Percentiles rank a stretch among this genome's conserved stretches.
Evolutionary conservation across 1,284 basidiomycete genomes (phyloP).

Genomic region (Boletus semigastroideus): DNA sequence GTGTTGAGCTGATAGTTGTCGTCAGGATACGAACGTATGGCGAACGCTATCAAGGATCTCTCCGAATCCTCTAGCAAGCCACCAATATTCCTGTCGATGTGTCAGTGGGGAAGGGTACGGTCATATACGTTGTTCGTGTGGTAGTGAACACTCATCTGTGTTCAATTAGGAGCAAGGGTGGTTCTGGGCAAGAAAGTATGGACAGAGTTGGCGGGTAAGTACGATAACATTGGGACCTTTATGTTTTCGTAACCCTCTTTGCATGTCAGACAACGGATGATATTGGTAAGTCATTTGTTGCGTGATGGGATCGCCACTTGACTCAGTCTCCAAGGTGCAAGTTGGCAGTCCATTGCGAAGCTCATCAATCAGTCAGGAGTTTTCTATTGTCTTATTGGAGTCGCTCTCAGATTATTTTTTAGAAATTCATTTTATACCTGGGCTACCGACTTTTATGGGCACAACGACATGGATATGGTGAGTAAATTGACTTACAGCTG

Average conservation of each 20-base stretch:
- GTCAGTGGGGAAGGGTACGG: constrained; percentile 58
- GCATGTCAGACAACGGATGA: constrained; percentile 50
- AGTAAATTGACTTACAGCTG: constrained; percentile 10
- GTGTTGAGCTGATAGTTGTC: background rate
- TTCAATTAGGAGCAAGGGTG: constrained; percentile 52
- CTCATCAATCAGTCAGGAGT: constrained; percentile 39
- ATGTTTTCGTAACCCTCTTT: background rate
- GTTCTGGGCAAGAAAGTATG: constrained; percentile 52
- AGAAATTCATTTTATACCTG: constrained; percentile 46
- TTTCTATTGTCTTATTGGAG: background rate
- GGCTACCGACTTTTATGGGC: constrained; percentile 46
- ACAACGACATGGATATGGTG: constrained; percentile 49
- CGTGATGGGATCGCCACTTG: background rate
- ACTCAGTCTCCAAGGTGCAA: constrained; percentile 23
- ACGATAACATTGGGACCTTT: background rate
- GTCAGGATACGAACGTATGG: constrained; percentile 53
- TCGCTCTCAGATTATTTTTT: constrained; percentile 5
- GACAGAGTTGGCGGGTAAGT: constrained; percentile 60
- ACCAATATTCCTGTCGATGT: constrained; percentile 51
- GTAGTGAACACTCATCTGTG: background rate
- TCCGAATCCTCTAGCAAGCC: constrained; percentile 42
- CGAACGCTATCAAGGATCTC: constrained; percentile 48
- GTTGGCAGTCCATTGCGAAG: constrained; percentile 36
- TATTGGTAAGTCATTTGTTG: constrained; percentile 37
- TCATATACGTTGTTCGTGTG: background rate